phyloP scores from a whole-genome alignment of 139 green algal genomes.

The Raphidocelis subcapitata region DNA sequence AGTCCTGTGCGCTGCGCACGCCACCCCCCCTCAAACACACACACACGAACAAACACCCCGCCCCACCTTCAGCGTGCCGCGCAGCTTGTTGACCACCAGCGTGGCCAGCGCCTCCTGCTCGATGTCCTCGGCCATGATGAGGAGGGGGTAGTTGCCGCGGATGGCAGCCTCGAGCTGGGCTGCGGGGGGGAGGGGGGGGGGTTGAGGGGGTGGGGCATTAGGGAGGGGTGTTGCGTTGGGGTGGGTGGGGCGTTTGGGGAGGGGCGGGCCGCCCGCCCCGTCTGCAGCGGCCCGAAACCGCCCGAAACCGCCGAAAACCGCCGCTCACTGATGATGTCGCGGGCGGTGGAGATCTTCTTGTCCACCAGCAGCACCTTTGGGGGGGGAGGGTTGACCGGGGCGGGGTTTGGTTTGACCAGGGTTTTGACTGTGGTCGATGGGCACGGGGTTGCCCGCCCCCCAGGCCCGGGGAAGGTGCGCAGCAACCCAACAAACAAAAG shows the following conservation, averaged over 20 bases:
- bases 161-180: slow-evolving; percentile 90
- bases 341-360: slow-evolving; percentile 98
- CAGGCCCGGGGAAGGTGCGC: neutral
- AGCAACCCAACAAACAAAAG: neutral
- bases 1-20: too few relatives aligned
- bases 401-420: too few relatives aligned
- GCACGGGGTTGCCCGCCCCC: neutral
- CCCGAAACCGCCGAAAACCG: too few relatives aligned
- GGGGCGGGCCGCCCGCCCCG: too few relatives aligned
- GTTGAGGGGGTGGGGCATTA: neutral
- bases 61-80: slow-evolving; percentile 88
- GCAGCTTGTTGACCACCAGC: slow-evolving; percentile 99
- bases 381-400: too few relatives aligned
- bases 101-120: slow-evolving; percentile 99
- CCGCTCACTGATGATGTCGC: slow-evolving; percentile 85
- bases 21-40: too few relatives aligned
- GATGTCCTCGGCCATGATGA: slow-evolving; percentile 99
- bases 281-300: too few relatives aligned
- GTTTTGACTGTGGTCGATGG: too few relatives aligned
- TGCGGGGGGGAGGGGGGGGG: neutral
- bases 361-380: slow-evolving; percentile 92
- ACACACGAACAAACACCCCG: too few relatives aligned
- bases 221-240: neutral
- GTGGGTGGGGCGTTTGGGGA: neutral
- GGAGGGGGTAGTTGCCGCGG: slow-evolving; percentile 88